Evolutionary conservation across 2,329 filamentous ascomycete species (phyloP), one percentile per base, ranked within the genome.

Genomic region (Cercospora janseana): DNA sequence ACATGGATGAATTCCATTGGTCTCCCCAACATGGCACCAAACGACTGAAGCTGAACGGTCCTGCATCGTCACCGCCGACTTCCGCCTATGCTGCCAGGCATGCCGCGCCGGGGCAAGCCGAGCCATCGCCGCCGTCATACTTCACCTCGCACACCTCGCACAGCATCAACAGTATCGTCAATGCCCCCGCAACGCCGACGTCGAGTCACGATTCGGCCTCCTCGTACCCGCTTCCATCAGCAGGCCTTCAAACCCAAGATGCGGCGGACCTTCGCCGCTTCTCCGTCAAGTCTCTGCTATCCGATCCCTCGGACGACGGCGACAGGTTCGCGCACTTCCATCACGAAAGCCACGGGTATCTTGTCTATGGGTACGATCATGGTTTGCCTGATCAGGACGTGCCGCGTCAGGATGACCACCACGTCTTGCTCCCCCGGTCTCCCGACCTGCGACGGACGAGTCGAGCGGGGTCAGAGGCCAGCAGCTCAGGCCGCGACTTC

Each of bases 341-440:
- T 5, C 16, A 37, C 1, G 55, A 60, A 16, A 60, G 53, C 43
- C 49, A 55, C 18, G 48, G 56, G 12, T 57, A 62, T 27, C 55
- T 59, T 13, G 79, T 76, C 34, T 89, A 87, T 64, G 87, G 88
- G 4, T 79, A 86, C 52, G 88, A 92, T 62, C 75, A 80, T 49
- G 88, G 87, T 1, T 75, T 82, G 53, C 77, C 78, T 7, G 87
- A 92, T 68, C 70, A 81, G 15, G 87, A 92, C 60, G 71, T 87
- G 1, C 81, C 81, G 21, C 79, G 77, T 43, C 91, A 91, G 59
- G 80, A 89, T 61, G 87, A 92, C 58, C 69, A 72, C 23, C 79
- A 79, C 42, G 86, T 86, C 12, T 83, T 91, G 29, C 43, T 59
- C 7, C 64, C 64, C 2, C 53, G 53, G 12, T 66, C 65, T 5